A percentile compares a stretch with the other conserved stretches of the same genome.
Evolutionary conservation across 2,329 filamentous ascomycete species (phyloP).

Genomic region (Ilyonectria sp.): DNA sequence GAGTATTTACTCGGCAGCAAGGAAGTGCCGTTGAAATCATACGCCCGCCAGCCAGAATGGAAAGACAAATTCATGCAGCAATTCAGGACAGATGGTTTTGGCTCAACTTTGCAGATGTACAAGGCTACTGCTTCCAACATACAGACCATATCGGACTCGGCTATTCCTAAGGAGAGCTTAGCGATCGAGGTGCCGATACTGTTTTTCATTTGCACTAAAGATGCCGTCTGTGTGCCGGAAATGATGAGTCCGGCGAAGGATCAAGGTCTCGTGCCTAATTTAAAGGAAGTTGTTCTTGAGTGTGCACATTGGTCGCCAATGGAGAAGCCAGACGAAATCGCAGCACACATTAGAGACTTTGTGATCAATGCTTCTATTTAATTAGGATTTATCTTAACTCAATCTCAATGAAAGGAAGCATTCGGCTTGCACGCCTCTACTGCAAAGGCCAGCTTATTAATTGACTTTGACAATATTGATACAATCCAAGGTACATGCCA

Average conservation of each 20-base stretch:
- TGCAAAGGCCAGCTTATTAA: too few species aligned
- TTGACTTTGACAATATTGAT: too few species aligned
- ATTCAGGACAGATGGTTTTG: slow-evolving; percentile 21
- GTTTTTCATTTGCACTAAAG: slow-evolving; percentile 13
- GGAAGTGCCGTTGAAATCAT: slow-evolving; percentile 20
- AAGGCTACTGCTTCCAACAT: slow-evolving; percentile 25
- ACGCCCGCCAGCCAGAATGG: slow-evolving; percentile 7
- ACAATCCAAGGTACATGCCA: too few species aligned
- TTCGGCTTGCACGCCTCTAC: too few species aligned
- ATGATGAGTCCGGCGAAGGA: slow-evolving; percentile 28
- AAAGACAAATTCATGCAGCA: slow-evolving; percentile 23
- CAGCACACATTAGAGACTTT: slow-evolving; percentile 20
- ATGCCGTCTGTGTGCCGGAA: slow-evolving; percentile 24
- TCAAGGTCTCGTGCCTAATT: slow-evolving; percentile 27
- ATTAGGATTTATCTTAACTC: neutral
- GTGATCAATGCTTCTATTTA: neutral
- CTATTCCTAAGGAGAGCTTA: slow-evolving; percentile 10
- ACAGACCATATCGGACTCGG: slow-evolving; percentile 15
- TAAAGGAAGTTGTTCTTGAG: slow-evolving; percentile 26
- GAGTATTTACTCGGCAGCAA: slow-evolving; percentile 27
- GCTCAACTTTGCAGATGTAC: slow-evolving; percentile 29
- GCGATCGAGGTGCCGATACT: slow-evolving; percentile 22
- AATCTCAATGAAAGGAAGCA: too few species aligned
- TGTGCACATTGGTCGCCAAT: slow-evolving; percentile 32
- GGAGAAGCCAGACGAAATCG: slow-evolving; percentile 32